Evolutionary conservation across 805 yeast species (phyloP).

Genomic region (Candida michaelii): DNA sequence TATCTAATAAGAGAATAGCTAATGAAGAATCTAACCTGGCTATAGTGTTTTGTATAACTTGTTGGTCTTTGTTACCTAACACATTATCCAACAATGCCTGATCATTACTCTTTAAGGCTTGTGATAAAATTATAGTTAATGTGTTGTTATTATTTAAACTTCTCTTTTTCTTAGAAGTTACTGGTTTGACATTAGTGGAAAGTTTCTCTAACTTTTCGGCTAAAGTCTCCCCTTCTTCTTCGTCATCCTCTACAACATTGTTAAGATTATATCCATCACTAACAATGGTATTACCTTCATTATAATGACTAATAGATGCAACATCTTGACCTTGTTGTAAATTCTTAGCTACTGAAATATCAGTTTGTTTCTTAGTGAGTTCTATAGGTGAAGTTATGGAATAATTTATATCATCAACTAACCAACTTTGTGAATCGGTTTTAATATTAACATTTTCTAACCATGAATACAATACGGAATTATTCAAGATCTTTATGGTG

Average conservation of each 20-base stretch:
- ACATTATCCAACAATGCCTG: conserved; percentile 84
- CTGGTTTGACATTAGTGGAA: conserved; percentile 35
- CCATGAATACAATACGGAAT: conserved; percentile 53
- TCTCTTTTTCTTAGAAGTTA: conserved; percentile 31
- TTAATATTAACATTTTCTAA: conserved; percentile 59
- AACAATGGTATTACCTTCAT: conserved; percentile 60
- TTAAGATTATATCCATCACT: conserved; percentile 64
- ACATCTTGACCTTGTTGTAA: conserved; percentile 50
- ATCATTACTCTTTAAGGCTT: conserved; percentile 86
- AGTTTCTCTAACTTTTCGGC: conserved; percentile 36
- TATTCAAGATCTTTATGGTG: conserved; percentile 30
- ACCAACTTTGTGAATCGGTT: conserved; percentile 58
- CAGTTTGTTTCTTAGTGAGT: conserved; percentile 22
- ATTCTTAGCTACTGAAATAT: conserved; percentile 41
- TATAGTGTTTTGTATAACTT: conserved; percentile 50
- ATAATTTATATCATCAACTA: conserved; percentile 26
- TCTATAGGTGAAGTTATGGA: conserved; percentile 20
- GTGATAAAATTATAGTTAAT: conserved; percentile 78
- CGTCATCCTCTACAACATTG: conserved; percentile 48
- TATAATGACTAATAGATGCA: conserved; percentile 54
- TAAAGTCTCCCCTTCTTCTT: conserved; percentile 44
- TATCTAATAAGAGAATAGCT: conserved; percentile 50
- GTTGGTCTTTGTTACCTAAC: conserved; percentile 53
- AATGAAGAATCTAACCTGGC: conserved; percentile 47
- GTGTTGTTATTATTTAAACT: conserved; percentile 55